Evolutionary conservation across 768 basidiomycete species (phyloP).

Genomic region (Phylloporus rhodoxanthus): DNA sequence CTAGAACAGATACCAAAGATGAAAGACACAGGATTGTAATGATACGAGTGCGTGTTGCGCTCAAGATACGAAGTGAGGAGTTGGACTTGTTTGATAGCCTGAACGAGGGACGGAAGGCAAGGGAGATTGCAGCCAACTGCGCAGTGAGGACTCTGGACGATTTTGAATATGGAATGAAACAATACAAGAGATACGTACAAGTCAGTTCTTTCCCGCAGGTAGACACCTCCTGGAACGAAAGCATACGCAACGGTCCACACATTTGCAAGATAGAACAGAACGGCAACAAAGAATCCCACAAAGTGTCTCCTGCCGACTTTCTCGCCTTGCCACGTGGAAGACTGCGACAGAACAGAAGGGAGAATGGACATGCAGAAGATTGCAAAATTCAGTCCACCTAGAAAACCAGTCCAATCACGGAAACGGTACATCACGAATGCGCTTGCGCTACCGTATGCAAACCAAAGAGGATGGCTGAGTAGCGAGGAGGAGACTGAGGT

Average conservation of each 20-base stretch:
- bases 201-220: slow-evolving; percentile 74
- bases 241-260: slow-evolving; percentile 88
- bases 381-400: slow-evolving; percentile 57
- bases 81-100: background rate
- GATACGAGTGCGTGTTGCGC: slow-evolving; percentile 24
- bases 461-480: slow-evolving; percentile 46
- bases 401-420: slow-evolving; percentile 65
- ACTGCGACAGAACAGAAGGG: slow-evolving; percentile 47
- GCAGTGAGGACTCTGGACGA: slow-evolving; percentile 44
- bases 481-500: slow-evolving; percentile 14
- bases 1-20: slow-evolving; percentile 44
- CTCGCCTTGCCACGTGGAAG: slow-evolving; percentile 33
- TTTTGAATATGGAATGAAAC: background rate
- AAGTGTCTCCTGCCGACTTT: slow-evolving; percentile 47
- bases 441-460: slow-evolving; percentile 46
- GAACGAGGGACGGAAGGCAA: slow-evolving; percentile 41
- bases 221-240: slow-evolving; percentile 75
- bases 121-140: slow-evolving; percentile 47
- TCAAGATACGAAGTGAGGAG: slow-evolving; percentile 11
- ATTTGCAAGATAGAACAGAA: slow-evolving; percentile 59
- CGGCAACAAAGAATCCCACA: slow-evolving; percentile 53
- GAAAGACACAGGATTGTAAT: slow-evolving; percentile 35
- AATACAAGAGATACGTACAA: slow-evolving; percentile 39
- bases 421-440: slow-evolving; percentile 53
- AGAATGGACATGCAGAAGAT: slow-evolving; percentile 60